These are phyloP conservation scores for Trebouxia gelatinosa DNA, from an alignment of 163 green algal species.

Conservation along the genomic window DNA sequence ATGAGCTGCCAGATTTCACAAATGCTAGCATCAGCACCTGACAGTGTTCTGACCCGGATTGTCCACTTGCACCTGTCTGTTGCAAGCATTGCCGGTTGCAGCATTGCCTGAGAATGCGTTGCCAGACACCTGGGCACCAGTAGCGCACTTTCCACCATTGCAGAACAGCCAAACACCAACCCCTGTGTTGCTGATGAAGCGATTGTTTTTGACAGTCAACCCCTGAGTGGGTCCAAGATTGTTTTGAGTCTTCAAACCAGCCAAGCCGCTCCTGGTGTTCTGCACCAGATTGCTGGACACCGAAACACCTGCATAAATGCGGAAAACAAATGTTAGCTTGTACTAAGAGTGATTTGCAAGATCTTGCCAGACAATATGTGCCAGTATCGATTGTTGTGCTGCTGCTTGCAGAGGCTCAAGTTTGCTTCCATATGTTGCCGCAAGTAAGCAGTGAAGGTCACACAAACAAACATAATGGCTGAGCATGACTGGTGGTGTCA, in stretches of 20 bases:
- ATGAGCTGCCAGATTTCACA: too few species aligned
- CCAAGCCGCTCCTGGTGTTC: neutral
- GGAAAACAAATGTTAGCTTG: neutral
- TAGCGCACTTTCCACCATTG: constrained; percentile 6
- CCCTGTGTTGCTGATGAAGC: neutral
- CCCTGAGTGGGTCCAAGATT: neutral
- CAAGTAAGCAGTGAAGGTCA: too few species aligned
- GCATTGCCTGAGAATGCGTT: constrained; percentile 9
- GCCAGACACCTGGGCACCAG: neutral
- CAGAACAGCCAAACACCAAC: constrained; percentile 18
- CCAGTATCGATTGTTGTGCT: neutral
- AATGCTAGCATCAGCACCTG: neutral
- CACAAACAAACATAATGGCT: neutral
- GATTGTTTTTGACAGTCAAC: neutral
- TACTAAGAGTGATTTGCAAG: neutral
- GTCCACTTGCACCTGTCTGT: neutral
- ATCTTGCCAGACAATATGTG: neutral
- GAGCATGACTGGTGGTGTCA: too few species aligned
- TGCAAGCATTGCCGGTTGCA: neutral
- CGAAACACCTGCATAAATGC: neutral
- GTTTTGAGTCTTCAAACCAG: constrained; percentile 20
- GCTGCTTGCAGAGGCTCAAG: neutral
- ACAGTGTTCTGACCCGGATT: neutral
- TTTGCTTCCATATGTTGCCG: too few species aligned
- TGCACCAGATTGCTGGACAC: neutral